Conservation (phyloP, 2,329 filamentous ascomycete species). For the Ophiocordyceps camponoti-rufipedis region DNA sequence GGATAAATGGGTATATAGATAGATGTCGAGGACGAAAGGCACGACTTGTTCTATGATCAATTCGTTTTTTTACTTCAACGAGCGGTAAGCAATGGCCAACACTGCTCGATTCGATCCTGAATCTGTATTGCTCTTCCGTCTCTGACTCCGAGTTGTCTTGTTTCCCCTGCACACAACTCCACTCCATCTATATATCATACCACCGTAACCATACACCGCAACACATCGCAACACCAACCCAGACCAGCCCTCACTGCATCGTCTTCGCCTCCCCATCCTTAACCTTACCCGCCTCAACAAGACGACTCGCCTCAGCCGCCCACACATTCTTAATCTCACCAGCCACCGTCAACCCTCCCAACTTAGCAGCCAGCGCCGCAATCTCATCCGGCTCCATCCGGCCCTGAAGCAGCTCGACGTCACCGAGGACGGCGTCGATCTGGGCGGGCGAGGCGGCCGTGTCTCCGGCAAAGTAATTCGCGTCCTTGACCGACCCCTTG, state of each 20-base stretch:
- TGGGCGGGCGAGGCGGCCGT: conserved; percentile 56
- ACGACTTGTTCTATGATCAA: too few relatives aligned
- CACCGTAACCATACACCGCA: too few relatives aligned
- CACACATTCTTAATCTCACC: conserved; percentile 77
- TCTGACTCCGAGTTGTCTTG: too few relatives aligned
- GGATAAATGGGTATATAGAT: neutral
- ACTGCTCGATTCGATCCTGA: too few relatives aligned
- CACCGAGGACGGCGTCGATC: conserved; percentile 67
- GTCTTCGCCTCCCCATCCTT: conserved; percentile 68
- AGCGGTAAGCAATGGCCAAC: too few relatives aligned
- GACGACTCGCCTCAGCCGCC: conserved; percentile 55
- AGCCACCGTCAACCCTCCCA: conserved; percentile 61
- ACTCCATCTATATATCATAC: too few relatives aligned
- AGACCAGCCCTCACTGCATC: conserved; percentile 14
- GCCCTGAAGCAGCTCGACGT: conserved; percentile 71
- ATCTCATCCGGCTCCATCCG: conserved; percentile 89
- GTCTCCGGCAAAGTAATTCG: conserved; percentile 69
- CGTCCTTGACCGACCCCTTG: conserved; percentile 85
- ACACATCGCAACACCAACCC: too few relatives aligned
- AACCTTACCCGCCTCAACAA: conserved; percentile 68
- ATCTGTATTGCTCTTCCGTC: too few relatives aligned
- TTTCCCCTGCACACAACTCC: too few relatives aligned
- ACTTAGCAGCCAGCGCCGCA: conserved; percentile 61
- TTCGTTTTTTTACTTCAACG: too few relatives aligned
- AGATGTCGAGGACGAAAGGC: too few relatives aligned